Conservation (phyloP, 108 stramenopile species). For the Phaeodactylum tricornutum region DNA sequence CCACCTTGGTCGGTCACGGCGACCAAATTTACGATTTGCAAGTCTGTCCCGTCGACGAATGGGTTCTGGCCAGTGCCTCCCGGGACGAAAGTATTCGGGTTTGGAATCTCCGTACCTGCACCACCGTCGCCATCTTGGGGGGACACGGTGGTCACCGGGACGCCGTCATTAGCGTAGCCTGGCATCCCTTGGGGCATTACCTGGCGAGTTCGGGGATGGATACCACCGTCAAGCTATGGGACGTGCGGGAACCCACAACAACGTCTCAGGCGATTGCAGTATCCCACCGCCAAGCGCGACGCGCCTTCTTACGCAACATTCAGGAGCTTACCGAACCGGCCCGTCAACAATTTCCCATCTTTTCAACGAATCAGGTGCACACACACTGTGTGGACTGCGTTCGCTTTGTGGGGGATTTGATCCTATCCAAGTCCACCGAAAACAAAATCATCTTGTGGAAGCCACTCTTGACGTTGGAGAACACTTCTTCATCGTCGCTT, state of each 20-base stretch:
- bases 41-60: constrained; percentile 45
- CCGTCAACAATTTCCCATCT: constrained; percentile 48
- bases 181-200: constrained; percentile 58
- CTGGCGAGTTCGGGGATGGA: constrained; percentile 75
- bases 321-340: constrained; percentile 3
- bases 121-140: constrained; percentile 68
- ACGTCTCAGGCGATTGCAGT: constrained; percentile 4
- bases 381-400: constrained; percentile 74
- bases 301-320: too few relatives aligned
- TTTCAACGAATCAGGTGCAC: constrained; percentile 64
- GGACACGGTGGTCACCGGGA: constrained; percentile 72
- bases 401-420: constrained; percentile 62
- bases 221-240: constrained; percentile 63
- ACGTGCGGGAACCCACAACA: constrained; percentile 18
- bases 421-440: constrained; percentile 64
- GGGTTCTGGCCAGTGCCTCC: constrained; percentile 58
- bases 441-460: constrained; percentile 70
- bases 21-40: constrained; percentile 57
- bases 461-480: constrained; percentile 19
- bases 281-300: constrained; percentile 1
- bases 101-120: constrained; percentile 65
- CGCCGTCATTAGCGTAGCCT: constrained; percentile 51
- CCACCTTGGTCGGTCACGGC: constrained; percentile 54
- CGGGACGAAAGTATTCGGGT: constrained; percentile 69
- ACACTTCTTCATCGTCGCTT: not conserved